Percentiles rank a stretch among this genome's conserved stretches.
Conservation (phyloP, 257 asterid genomes). For the Mentha longifolia region DNA sequence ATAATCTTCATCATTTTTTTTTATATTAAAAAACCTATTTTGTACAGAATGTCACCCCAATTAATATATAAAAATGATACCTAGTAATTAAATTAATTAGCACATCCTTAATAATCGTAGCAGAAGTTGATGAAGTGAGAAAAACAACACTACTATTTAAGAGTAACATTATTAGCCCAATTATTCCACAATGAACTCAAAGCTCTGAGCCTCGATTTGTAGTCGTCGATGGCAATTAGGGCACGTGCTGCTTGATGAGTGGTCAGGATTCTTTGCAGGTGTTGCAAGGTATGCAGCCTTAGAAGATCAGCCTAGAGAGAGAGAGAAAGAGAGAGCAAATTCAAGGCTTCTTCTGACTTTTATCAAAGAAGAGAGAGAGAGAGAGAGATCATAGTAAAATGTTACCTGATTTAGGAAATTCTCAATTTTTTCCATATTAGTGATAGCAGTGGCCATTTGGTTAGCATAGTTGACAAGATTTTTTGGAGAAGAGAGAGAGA, state of each 20-base stretch:
- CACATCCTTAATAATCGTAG: too few species aligned
- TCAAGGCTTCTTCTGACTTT: too few species aligned
- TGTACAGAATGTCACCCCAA: too few species aligned
- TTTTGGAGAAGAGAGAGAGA: slow-evolving; percentile 51
- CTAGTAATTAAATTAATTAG: too few species aligned
- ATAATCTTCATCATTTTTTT: too few species aligned
- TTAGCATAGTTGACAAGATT: slow-evolving; percentile 57
- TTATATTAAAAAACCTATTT: too few species aligned
- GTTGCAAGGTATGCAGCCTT: slow-evolving; percentile 79
- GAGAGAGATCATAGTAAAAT: too few species aligned
- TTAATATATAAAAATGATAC: too few species aligned
- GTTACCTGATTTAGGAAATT: slow-evolving; percentile 69
- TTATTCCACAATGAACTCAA: slow-evolving; percentile 66
- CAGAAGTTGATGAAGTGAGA: too few species aligned
- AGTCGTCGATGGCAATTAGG: slow-evolving; percentile 72
- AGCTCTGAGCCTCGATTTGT: slow-evolving; percentile 77
- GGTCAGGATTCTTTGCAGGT: slow-evolving; percentile 78
- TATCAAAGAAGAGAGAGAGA: too few species aligned
- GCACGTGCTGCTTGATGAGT: slow-evolving; percentile 91
- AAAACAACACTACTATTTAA: too few species aligned
- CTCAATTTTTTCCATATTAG: slow-evolving; percentile 57
- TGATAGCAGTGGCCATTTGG: slow-evolving; percentile 79
- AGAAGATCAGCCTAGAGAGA: slow-evolving; percentile 69
- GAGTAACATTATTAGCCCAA: not conserved
- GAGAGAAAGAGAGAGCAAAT: not conserved